Conservation (phyloP, 108 stramenopile species). For the Cyclotella baltica region DNA sequence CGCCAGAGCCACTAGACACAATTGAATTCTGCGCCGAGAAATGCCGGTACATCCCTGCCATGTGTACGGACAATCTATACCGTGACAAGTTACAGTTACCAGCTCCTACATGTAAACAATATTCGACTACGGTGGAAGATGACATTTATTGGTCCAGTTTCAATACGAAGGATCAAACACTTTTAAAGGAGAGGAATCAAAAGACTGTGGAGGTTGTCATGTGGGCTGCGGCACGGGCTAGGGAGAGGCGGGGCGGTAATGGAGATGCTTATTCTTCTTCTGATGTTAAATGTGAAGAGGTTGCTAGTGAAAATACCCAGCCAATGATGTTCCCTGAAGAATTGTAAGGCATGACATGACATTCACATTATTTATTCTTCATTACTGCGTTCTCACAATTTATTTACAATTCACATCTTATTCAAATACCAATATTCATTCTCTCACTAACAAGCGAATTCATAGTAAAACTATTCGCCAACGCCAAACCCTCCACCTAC, state of each 20-base stretch:
- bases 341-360: neutral
- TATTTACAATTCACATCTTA: neutral
- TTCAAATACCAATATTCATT: too few relatives aligned
- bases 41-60: slow-evolving; percentile 29
- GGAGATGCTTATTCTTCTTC: too few relatives aligned
- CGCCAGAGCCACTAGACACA: slow-evolving; percentile 17
- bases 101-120: slow-evolving; percentile 23
- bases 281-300: neutral
- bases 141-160: slow-evolving; percentile 17
- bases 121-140: slow-evolving; percentile 10
- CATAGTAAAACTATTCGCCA: slow-evolving; percentile 22
- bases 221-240: neutral
- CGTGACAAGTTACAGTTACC: slow-evolving; percentile 1
- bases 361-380: neutral
- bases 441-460: slow-evolving; percentile 9
- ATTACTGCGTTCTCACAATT: neutral
- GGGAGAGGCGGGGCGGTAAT: neutral
- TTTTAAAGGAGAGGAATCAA: neutral
- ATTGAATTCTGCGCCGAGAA: slow-evolving; percentile 34
- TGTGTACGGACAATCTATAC: slow-evolving; percentile 17
- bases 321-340: neutral
- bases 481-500: slow-evolving; percentile 13
- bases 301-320: neutral
- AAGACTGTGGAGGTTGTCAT: neutral
- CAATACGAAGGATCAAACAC: neutral